Conservation (phyloP, 2,329 filamentous ascomycete species). For the Aspergillus felis region DNA sequence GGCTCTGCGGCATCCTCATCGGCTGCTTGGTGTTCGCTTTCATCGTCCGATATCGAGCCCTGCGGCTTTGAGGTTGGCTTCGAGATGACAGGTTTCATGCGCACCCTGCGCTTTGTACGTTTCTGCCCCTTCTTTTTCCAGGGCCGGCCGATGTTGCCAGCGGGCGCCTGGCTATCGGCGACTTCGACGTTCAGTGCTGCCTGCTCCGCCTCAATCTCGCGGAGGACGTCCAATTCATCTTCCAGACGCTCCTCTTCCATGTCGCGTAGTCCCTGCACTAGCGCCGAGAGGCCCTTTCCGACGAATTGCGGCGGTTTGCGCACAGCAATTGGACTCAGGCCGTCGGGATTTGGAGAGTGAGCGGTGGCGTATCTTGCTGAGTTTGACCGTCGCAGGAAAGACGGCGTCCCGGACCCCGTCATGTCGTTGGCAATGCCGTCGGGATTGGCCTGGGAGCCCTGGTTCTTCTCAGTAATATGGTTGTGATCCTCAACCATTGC, state of each 20-base stretch:
- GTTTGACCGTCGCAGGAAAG: constrained; percentile 38
- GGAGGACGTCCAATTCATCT: constrained; percentile 42
- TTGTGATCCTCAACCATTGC: constrained; percentile 35
- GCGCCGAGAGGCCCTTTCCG: constrained; percentile 36
- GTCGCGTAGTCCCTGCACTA: constrained; percentile 38
- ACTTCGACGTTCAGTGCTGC: constrained; percentile 28
- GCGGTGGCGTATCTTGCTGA: constrained; percentile 24
- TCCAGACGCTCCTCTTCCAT: constrained; percentile 41
- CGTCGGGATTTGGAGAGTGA: constrained; percentile 10
- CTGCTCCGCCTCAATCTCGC: constrained; percentile 41
- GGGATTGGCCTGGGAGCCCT: constrained; percentile 1
- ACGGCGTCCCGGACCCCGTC: constrained; percentile 33
- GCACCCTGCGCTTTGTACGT: constrained; percentile 43
- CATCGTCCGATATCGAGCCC: constrained; percentile 17
- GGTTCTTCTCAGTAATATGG: constrained; percentile 7
- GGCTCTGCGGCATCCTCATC: constrained; percentile 26
- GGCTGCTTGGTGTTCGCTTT: constrained; percentile 14
- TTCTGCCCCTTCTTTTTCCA: constrained; percentile 50
- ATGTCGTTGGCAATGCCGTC: constrained; percentile 9
- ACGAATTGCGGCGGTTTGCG: constrained; percentile 34
- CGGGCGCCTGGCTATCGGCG: constrained; percentile 33
- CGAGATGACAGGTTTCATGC: constrained; percentile 37
- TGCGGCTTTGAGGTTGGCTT: constrained; percentile 28
- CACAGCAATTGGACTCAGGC: constrained; percentile 36
- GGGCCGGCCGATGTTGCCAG: constrained; percentile 10